phyloP scores from a whole-genome alignment of 345 rosid species.

The Erucastrum elatum region DNA sequence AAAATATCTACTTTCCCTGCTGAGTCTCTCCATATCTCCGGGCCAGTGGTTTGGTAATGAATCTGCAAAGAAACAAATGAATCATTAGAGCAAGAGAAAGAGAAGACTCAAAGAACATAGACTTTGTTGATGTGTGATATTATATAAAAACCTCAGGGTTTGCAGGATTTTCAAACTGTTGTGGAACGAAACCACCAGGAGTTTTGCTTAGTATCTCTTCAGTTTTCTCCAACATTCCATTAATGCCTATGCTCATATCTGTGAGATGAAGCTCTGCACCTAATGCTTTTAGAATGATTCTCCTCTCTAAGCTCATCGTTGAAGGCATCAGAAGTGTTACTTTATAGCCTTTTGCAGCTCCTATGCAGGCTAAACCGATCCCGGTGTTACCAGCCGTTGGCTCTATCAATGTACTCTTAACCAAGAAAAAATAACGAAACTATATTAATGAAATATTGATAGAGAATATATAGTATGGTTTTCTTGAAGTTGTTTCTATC shows the following conservation, averaged over 20 bases:
- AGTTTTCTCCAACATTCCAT: conserved; percentile 45
- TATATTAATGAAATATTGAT: background rate
- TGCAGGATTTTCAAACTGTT: conserved; percentile 46
- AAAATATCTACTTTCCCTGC: conserved; percentile 56
- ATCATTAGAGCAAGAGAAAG: background rate
- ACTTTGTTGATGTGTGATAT: background rate
- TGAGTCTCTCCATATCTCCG: conserved; percentile 66
- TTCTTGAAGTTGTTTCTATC: background rate
- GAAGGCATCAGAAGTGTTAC: conserved; percentile 61
- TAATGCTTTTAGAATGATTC: conserved; percentile 61
- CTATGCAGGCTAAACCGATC: conserved; percentile 63
- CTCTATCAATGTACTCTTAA: conserved; percentile 56
- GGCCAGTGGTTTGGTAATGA: conserved; percentile 70
- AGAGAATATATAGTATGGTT: background rate
- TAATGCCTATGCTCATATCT: conserved; percentile 44
- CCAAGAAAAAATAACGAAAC: background rate
- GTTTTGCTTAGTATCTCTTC: conserved; percentile 54
- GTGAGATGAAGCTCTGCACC: conserved; percentile 66
- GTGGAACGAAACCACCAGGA: conserved; percentile 49
- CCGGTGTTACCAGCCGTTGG: conserved; percentile 77
- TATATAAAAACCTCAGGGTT: conserved; percentile 58
- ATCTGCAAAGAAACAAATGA: conserved; percentile 43
- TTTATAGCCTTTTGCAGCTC: conserved; percentile 69
- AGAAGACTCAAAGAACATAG: background rate
- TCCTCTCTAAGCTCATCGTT: conserved; percentile 59